Percentiles rank a stretch among this genome's conserved stretches.
phyloP scores from a whole-genome alignment of 768 basidiomycete genomes.

The Pulveroboletus sp. region DNA sequence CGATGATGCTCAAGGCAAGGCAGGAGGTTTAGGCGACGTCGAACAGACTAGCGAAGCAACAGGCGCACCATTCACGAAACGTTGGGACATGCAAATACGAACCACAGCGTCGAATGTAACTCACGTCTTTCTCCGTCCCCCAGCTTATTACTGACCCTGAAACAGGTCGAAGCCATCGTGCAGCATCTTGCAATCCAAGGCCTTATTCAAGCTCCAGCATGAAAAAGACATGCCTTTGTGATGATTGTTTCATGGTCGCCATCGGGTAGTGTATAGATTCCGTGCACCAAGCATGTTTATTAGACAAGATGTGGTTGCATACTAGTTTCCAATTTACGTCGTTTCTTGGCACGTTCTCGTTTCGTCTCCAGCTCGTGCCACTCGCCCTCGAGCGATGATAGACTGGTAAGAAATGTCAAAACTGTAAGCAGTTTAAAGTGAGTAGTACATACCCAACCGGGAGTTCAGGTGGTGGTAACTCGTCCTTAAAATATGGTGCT shows the following conservation, averaged over 20 bases:
- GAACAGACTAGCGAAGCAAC: conserved; percentile 87
- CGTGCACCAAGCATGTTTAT: conserved; percentile 18
- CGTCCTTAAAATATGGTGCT: conserved; percentile 79
- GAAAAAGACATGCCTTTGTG: conserved; percentile 4
- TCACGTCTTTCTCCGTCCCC: neutral
- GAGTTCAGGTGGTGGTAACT: conserved; percentile 68
- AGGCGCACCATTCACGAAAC: conserved; percentile 85
- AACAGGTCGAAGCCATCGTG: conserved; percentile 82
- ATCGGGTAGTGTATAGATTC: conserved; percentile 12
- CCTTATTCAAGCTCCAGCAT: conserved; percentile 43
- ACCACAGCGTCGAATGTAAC: conserved; percentile 80
- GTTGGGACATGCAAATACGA: conserved; percentile 95
- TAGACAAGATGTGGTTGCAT: conserved; percentile 36
- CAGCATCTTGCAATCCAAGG: conserved; percentile 75
- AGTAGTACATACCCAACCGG: conserved; percentile 69
- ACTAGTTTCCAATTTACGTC: conserved; percentile 60
- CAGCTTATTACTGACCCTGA: conserved; percentile 1
- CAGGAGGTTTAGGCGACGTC: conserved; percentile 86
- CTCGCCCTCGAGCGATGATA: conserved; percentile 84
- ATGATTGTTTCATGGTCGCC: conserved; percentile 4
- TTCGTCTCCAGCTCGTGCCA: conserved; percentile 99
- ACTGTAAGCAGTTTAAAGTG: neutral
- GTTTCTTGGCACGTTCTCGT: conserved; percentile 80
- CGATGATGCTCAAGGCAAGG: conserved; percentile 91
- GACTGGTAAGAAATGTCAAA: conserved; percentile 39